Percentiles rank a stretch among this genome's conserved stretches.
These are phyloP conservation scores for Alternaria incomplexa DNA, from an alignment of 2,329 filamentous ascomycete genomes.

Conservation along the genomic window DNA sequence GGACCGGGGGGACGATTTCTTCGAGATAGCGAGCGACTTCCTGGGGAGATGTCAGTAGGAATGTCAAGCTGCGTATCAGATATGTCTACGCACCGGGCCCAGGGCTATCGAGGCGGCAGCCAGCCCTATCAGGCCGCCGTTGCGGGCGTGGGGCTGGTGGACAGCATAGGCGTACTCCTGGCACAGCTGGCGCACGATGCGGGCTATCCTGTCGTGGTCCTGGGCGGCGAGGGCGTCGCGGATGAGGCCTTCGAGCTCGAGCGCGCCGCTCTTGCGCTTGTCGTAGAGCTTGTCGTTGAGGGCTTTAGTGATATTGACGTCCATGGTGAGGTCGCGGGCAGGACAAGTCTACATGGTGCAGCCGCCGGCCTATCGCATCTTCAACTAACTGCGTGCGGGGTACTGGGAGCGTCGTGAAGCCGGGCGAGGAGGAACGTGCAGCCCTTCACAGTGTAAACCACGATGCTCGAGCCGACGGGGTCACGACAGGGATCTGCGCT, in stretches of 20 bases:
- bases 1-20: slow-evolving; percentile 92
- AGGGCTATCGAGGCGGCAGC: slow-evolving; percentile 95
- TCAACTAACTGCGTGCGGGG: background rate
- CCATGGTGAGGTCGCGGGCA: slow-evolving; percentile 64
- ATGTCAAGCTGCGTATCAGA: background rate
- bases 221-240: slow-evolving; percentile 78
- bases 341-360: slow-evolving; percentile 36
- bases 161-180: slow-evolving; percentile 98
- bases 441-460: slow-evolving; percentile 10
- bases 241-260: slow-evolving; percentile 91
- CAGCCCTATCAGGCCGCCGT: slow-evolving; percentile 93
- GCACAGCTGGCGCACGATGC: slow-evolving; percentile 93
- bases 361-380: slow-evolving; percentile 16
- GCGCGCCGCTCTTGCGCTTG: slow-evolving; percentile 92
- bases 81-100: slow-evolving; percentile 72
- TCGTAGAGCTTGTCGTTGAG: slow-evolving; percentile 99
- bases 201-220: slow-evolving; percentile 80
- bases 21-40: slow-evolving; percentile 91
- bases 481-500: slow-evolving; percentile 2
- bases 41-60: slow-evolving; percentile 54
- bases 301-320: slow-evolving; percentile 84
- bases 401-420: background rate
- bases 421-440: slow-evolving; percentile 1
- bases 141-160: slow-evolving; percentile 93
- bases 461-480: slow-evolving; percentile 1